phyloP scores from a whole-genome alignment of 805 yeast genomes.

The Blastobotrys muscicola region DNA sequence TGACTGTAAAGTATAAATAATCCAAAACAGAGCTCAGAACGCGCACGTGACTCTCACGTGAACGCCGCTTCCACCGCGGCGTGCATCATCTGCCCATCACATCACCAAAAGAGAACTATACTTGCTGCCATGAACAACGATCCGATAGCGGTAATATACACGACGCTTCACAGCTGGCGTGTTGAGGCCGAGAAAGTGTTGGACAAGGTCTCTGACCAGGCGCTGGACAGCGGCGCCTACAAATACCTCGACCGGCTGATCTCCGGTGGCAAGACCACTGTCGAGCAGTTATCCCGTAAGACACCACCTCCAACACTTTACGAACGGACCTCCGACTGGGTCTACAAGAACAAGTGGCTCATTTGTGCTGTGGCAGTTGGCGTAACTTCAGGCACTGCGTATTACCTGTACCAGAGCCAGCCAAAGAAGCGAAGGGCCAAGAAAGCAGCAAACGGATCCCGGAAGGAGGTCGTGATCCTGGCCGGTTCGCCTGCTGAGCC shows the following conservation, averaged over 20 bases:
- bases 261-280: conserved; percentile 2
- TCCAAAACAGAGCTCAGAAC: too few species aligned
- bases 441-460: conserved; percentile 56
- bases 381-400: conserved; percentile 16
- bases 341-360: conserved; percentile 18
- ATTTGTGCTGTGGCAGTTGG: conserved; percentile 13
- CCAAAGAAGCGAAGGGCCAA: conserved; percentile 43
- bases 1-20: too few species aligned
- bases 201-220: conserved; percentile 7
- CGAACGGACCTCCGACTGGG: conserved; percentile 17
- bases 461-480: conserved; percentile 64
- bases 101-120: too few species aligned
- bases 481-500: conserved; percentile 75
- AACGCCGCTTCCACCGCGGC: too few species aligned
- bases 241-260: conserved; percentile 9
- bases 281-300: conserved; percentile 12
- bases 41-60: too few species aligned
- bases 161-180: too few species aligned
- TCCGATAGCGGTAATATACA: too few species aligned
- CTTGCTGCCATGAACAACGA: too few species aligned
- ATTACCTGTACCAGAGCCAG: conserved; percentile 9
- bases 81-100: too few species aligned
- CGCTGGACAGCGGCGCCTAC: conserved; percentile 12
- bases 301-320: conserved; percentile 19
- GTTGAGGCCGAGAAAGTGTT: conserved; percentile 3